Evolutionary conservation across 768 basidiomycete genomes (phyloP).

Genomic region (Coprinopsis sp.): DNA sequence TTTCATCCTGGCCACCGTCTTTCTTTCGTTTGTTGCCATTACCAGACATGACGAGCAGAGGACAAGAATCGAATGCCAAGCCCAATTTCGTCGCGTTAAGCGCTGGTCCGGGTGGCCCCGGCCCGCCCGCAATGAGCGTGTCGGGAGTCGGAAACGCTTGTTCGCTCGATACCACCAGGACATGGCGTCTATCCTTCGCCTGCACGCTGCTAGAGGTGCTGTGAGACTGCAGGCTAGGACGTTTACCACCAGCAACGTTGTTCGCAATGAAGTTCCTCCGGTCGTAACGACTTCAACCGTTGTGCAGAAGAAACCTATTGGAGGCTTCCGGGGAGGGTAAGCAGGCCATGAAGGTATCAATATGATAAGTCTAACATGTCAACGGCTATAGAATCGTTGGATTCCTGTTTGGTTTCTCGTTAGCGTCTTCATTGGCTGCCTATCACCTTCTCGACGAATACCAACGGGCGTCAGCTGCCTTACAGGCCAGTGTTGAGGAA

Average conservation of each 20-base stretch:
- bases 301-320: conserved; percentile 69
- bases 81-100: background rate
- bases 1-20: conserved; percentile 23
- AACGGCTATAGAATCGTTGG: conserved; percentile 59
- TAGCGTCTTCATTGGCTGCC: conserved; percentile 81
- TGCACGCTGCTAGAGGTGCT: background rate
- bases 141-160: background rate
- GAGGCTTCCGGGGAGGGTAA: conserved; percentile 65
- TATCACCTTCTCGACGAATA: conserved; percentile 91
- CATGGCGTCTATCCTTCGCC: background rate
- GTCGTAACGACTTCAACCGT: conserved; percentile 44
- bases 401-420: conserved; percentile 85
- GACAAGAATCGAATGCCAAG: background rate
- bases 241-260: background rate
- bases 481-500: conserved; percentile 86
- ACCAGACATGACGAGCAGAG: background rate
- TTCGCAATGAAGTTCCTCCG: conserved; percentile 1
- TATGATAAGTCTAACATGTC: conserved; percentile 2
- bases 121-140: background rate
- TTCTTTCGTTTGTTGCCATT: conserved; percentile 39
- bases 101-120: background rate
- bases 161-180: too few relatives aligned
- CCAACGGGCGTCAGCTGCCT: conserved; percentile 78
- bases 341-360: conserved; percentile 12
- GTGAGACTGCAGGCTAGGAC: background rate